Conservation (phyloP, 116 monocot species). For the Papilionanthe hybrid region DNA sequence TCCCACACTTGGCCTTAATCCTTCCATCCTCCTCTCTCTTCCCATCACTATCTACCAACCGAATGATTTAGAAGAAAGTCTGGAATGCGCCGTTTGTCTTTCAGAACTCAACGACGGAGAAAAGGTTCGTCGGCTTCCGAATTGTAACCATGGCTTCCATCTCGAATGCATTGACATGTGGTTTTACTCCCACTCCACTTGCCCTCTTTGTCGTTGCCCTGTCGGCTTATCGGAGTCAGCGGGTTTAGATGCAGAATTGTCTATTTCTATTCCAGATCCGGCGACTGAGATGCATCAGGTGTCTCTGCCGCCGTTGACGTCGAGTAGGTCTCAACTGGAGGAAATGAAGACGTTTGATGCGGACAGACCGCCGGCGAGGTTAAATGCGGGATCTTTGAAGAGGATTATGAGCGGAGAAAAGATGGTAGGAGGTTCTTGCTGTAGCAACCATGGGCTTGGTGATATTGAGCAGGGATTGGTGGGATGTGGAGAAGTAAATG, state of each 20-base stretch:
- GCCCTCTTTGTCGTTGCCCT: slow-evolving; percentile 28
- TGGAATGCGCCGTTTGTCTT: slow-evolving; percentile 27
- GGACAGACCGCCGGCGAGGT: background rate
- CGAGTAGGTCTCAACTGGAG: background rate
- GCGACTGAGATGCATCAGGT: background rate
- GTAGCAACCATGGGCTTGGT: background rate
- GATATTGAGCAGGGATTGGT: slow-evolving; percentile 18
- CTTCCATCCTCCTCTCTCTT: slow-evolving; percentile 11
- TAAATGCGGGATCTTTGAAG: background rate
- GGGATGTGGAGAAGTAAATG: background rate
- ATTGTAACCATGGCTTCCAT: slow-evolving; percentile 27
- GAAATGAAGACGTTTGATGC: background rate
- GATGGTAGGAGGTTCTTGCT: background rate
- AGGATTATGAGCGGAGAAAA: slow-evolving; percentile 10
- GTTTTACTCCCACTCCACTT: slow-evolving; percentile 30
- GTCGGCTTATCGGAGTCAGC: slow-evolving; percentile 8
- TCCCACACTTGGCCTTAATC: slow-evolving; percentile 7
- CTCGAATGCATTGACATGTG: slow-evolving; percentile 37
- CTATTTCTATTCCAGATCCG: background rate
- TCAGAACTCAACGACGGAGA: slow-evolving; percentile 19
- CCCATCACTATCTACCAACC: slow-evolving; percentile 5
- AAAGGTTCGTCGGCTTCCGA: slow-evolving; percentile 17
- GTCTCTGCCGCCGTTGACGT: background rate
- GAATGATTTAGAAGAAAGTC: background rate
- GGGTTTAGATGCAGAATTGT: background rate